A percentile compares a stretch with the other conserved stretches of the same genome.
These are phyloP conservation scores for Crucibulum laeve DNA, from an alignment of 768 basidiomycete genomes.

Conservation along the genomic window DNA sequence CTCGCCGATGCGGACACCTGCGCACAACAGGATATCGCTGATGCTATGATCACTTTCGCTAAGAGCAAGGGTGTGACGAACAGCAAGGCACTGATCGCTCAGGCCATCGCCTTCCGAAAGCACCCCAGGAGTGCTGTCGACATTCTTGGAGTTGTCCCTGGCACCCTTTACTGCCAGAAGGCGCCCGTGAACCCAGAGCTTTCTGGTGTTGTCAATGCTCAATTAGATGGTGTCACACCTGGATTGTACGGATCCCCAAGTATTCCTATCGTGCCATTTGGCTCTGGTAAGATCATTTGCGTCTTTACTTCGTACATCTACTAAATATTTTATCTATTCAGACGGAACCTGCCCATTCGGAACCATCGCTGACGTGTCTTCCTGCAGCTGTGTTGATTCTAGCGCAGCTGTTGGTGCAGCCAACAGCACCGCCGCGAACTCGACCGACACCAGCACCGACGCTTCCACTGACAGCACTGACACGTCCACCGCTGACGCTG, in stretches of 20 bases:
- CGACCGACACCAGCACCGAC: constrained; percentile 10
- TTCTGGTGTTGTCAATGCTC: constrained; percentile 32
- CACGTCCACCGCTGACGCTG: constrained; percentile 11
- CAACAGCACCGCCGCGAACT: constrained; percentile 6
- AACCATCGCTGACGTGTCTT: constrained; percentile 30
- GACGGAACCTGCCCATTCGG: constrained; percentile 45
- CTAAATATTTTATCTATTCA: constrained; percentile 9
- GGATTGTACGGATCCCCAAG: constrained; percentile 39
- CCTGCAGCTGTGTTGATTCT: constrained; percentile 31
- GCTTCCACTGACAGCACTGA: constrained; percentile 8
- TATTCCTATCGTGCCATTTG: constrained; percentile 37
- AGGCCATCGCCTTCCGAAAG: constrained; percentile 36
- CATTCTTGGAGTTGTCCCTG: constrained; percentile 36
- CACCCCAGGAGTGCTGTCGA: constrained; percentile 40
- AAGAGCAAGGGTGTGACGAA: constrained; percentile 38
- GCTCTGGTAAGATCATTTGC: constrained; percentile 28
- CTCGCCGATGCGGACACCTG: constrained; percentile 41
- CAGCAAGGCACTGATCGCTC: constrained; percentile 31
- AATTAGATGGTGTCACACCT: constrained; percentile 36
- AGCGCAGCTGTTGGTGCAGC: constrained; percentile 9
- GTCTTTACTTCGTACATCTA: not conserved
- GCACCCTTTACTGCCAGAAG: constrained; percentile 40
- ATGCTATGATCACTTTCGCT: constrained; percentile 47
- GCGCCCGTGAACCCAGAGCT: constrained; percentile 38
- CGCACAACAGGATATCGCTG: constrained; percentile 44